Conservation (phyloP, 306 rosid genomes). For the Calophaca sinica region DNA sequence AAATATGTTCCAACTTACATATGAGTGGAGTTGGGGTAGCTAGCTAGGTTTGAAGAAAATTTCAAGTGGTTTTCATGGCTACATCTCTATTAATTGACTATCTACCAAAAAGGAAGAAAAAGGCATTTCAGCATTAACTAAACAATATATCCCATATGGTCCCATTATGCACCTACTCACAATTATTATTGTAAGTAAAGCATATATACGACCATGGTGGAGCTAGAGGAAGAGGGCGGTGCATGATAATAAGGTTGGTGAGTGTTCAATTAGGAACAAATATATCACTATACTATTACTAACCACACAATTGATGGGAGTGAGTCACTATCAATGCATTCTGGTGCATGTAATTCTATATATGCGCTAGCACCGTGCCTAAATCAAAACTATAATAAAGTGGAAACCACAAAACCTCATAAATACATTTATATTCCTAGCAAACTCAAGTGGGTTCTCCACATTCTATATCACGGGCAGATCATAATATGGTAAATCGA, state of each 20-base stretch:
- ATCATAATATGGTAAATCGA: slow-evolving; percentile 42
- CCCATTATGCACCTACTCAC: slow-evolving; percentile 66
- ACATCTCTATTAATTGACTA: slow-evolving; percentile 50
- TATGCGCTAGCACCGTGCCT: slow-evolving; percentile 41
- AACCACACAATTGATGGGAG: slow-evolving; percentile 47
- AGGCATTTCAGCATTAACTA: slow-evolving; percentile 56
- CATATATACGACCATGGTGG: slow-evolving; percentile 56
- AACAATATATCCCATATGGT: slow-evolving; percentile 51
- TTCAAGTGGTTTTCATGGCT: slow-evolving; percentile 55
- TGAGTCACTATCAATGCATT: slow-evolving; percentile 53
- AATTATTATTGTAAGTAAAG: slow-evolving; percentile 52
- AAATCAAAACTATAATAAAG: slow-evolving; percentile 47
- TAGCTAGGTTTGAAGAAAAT: slow-evolving; percentile 10
- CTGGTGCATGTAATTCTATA: slow-evolving; percentile 39
- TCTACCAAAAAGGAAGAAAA: slow-evolving; percentile 59
- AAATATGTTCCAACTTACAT: too few relatives aligned
- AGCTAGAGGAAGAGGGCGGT: slow-evolving; percentile 57
- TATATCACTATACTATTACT: slow-evolving; percentile 22
- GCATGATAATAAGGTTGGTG: slow-evolving; percentile 53
- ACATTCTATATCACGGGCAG: slow-evolving; percentile 42
- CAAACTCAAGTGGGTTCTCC: slow-evolving; percentile 58
- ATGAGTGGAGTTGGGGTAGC: too few relatives aligned
- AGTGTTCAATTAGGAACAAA: slow-evolving; percentile 46
- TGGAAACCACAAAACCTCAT: slow-evolving; percentile 36
- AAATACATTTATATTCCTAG: slow-evolving; percentile 51